Percentiles rank a stretch among this genome's conserved stretches.
Conservation (phyloP, 208 protist species). For the Angomonas deanei region DNA sequence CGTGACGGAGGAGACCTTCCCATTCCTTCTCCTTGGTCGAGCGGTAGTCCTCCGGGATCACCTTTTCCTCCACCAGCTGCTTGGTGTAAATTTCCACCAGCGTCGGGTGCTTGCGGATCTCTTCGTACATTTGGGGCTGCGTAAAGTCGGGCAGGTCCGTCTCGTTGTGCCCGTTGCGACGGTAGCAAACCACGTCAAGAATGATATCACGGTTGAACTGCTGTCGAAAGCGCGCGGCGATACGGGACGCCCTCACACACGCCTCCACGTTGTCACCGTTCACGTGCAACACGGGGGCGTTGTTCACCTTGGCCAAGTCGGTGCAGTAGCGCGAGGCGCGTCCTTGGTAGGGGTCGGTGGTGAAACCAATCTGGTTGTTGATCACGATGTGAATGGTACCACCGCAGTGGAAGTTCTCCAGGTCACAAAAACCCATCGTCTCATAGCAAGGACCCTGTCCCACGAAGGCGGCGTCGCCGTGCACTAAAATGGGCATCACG, state of each 20-base stretch:
- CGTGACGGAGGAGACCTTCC: slow-evolving; percentile 64
- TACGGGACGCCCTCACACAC: slow-evolving; percentile 81
- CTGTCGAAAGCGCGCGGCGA: slow-evolving; percentile 91
- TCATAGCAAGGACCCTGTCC: slow-evolving; percentile 97
- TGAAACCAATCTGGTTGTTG: slow-evolving; percentile 99
- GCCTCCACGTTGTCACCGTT: slow-evolving; percentile 97
- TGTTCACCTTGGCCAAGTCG: slow-evolving; percentile 94
- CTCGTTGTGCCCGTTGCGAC: slow-evolving; percentile 97
- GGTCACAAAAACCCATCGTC: slow-evolving; percentile 92
- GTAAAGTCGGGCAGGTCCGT: slow-evolving; percentile 96
- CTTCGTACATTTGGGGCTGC: slow-evolving; percentile 93
- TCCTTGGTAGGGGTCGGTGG: slow-evolving; percentile 90
- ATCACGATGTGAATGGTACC: slow-evolving; percentile 98
- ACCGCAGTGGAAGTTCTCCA: slow-evolving; percentile 94
- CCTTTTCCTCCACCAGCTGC: slow-evolving; percentile 68
- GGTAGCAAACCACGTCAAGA: slow-evolving; percentile 97
- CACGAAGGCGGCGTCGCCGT: slow-evolving; percentile 97
- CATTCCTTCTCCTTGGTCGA: slow-evolving; percentile 69
- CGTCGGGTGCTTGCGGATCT: slow-evolving; percentile 84
- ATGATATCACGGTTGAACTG: slow-evolving; percentile 94
- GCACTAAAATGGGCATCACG: slow-evolving; percentile 90
- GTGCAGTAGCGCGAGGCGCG: slow-evolving; percentile 95
- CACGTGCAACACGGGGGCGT: slow-evolving; percentile 96
- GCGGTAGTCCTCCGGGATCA: slow-evolving; percentile 64
- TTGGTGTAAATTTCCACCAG: slow-evolving; percentile 90